phyloP scores from a whole-genome alignment of 2,329 filamentous ascomycete genomes.

The Didymella pomorum region DNA sequence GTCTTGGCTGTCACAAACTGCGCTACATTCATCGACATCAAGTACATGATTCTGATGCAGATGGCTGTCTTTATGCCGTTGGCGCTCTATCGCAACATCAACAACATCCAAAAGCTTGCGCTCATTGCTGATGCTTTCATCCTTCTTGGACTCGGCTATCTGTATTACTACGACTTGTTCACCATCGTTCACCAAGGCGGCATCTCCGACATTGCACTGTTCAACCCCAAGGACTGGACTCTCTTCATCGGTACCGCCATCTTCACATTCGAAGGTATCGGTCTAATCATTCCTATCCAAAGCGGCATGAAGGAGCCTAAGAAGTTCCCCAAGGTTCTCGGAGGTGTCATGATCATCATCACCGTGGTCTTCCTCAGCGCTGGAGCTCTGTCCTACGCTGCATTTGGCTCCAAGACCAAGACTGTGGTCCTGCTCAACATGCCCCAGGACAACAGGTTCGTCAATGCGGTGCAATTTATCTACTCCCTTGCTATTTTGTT shows the following conservation, averaged over 20 bases:
- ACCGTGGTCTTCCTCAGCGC: conserved; percentile 89
- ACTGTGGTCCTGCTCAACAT: conserved; percentile 96
- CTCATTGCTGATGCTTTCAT: conserved; percentile 95
- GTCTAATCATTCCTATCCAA: conserved; percentile 96
- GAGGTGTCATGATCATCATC: conserved; percentile 92
- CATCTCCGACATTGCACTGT: conserved; percentile 84
- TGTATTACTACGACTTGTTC: conserved; percentile 93
- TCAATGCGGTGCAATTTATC: conserved; percentile 94
- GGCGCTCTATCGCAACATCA: conserved; percentile 93
- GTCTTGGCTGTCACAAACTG: conserved; percentile 91
- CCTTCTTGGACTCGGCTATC: conserved; percentile 86
- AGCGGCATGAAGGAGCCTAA: conserved; percentile 92
- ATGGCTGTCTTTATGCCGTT: conserved; percentile 95
- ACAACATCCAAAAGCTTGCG: conserved; percentile 94
- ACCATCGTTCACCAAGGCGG: conserved; percentile 78
- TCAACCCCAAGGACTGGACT: conserved; percentile 93
- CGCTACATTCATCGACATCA: conserved; percentile 83
- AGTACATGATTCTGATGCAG: conserved; percentile 90
- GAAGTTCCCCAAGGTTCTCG: conserved; percentile 90
- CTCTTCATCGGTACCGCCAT: conserved; percentile 98
- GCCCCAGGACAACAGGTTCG: conserved; percentile 92
- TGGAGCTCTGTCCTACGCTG: conserved; percentile 93
- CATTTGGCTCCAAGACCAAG: conserved; percentile 93
- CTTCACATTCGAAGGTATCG: conserved; percentile 98
- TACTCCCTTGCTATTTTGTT: conserved; percentile 98